Evolutionary conservation across 306 rosid species (phyloP).

Genomic region (Vicia sativa): DNA sequence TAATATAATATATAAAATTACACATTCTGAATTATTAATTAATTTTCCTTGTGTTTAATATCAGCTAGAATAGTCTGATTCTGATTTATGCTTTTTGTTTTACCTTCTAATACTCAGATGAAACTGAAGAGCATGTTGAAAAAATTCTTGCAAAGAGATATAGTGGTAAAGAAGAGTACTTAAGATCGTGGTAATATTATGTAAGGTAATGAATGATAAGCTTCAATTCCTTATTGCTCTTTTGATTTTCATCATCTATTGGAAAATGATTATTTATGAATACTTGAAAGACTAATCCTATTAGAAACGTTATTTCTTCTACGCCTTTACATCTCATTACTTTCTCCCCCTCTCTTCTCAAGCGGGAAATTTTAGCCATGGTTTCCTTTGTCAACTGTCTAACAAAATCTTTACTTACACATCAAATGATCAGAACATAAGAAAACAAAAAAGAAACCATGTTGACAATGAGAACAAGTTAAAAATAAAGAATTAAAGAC

Average conservation of each 20-base stretch:
- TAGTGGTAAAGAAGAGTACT: slow-evolving; percentile 25
- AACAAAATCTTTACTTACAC: not conserved
- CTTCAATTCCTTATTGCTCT: not conserved
- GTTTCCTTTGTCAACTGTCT: not conserved
- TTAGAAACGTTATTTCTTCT: not conserved
- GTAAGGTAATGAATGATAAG: not conserved
- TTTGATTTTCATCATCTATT: not conserved
- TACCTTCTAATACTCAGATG: slow-evolving; percentile 29
- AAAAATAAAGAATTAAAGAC: slow-evolving; percentile 13
- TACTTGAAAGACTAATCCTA: not conserved
- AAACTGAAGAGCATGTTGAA: slow-evolving; percentile 47
- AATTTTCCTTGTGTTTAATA: not conserved
- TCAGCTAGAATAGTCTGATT: not conserved
- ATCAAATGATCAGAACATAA: not conserved
- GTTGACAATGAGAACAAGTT: slow-evolving; percentile 4
- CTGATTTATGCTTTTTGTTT: not conserved
- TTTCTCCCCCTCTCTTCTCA: not conserved
- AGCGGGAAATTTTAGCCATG: not conserved
- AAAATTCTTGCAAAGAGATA: slow-evolving; percentile 45
- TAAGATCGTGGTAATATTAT: slow-evolving; percentile 3
- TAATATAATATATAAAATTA: too few relatives aligned
- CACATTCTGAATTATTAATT: too few relatives aligned
- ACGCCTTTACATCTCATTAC: not conserved
- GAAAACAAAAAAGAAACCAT: not conserved
- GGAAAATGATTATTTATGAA: not conserved